These are phyloP conservation scores for Colletotrichum caudatum DNA, from an alignment of 2,329 filamentous ascomycete genomes.

Conservation along the genomic window DNA sequence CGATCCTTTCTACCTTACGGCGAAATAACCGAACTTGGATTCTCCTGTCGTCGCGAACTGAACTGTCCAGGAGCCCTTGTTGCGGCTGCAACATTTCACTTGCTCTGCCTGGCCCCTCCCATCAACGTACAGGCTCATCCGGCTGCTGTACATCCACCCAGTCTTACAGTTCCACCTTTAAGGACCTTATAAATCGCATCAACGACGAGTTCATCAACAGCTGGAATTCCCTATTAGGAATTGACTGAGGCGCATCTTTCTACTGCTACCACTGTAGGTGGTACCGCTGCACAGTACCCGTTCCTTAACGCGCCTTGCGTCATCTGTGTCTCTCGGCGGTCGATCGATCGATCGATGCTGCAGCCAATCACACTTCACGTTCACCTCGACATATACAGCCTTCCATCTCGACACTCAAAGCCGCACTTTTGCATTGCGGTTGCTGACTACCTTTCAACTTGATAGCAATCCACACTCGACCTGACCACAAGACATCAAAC, in stretches of 20 bases:
- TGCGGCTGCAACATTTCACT: not conserved
- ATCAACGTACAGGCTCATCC: not conserved
- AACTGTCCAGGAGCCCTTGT: too few relatives aligned
- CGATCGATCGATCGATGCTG: slow-evolving; percentile 52
- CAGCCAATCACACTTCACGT: slow-evolving; percentile 45
- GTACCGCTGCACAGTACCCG: slow-evolving; percentile 6
- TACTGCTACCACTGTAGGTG: slow-evolving; percentile 8
- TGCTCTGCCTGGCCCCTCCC: not conserved
- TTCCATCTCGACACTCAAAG: slow-evolving; percentile 21
- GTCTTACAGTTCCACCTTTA: not conserved
- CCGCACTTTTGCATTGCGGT: not conserved
- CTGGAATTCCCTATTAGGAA: not conserved
- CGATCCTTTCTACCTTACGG: not conserved
- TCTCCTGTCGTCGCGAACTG: not conserved
- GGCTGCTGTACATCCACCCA: not conserved
- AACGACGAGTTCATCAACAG: not conserved
- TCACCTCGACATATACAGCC: slow-evolving; percentile 23
- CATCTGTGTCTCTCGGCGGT: slow-evolving; percentile 26
- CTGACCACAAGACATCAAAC: not conserved
- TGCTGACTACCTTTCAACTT: not conserved
- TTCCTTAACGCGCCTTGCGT: slow-evolving; percentile 28
- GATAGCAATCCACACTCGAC: not conserved
- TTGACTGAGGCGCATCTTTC: not conserved
- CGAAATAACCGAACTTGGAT: not conserved
- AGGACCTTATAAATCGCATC: not conserved